Evolutionary conservation across 352 stramenopile species (phyloP).

Genomic region (Phytopythium helicoides): DNA sequence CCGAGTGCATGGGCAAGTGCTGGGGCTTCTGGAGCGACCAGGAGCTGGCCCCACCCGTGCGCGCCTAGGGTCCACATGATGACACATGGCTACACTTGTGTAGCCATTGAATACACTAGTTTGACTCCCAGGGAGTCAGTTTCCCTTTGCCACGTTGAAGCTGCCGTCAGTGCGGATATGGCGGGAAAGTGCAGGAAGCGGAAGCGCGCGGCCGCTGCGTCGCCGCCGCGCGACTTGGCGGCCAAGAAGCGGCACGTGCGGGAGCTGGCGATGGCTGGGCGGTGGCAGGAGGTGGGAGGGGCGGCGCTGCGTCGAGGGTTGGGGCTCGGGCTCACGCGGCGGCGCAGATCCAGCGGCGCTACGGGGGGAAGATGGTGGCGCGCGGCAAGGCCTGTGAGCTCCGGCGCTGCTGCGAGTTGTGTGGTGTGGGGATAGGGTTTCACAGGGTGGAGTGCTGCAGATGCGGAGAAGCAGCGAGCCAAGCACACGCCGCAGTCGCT

Average conservation of each 20-base stretch:
- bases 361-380: conserved; percentile 67
- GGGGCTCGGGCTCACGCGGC: background rate
- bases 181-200: conserved; percentile 21
- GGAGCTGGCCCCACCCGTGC: conserved; percentile 12
- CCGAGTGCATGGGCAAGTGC: conserved; percentile 60
- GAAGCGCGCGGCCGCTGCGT: conserved; percentile 2
- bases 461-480: conserved; percentile 43
- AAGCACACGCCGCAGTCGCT: conserved; percentile 62
- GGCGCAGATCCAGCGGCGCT: conserved; percentile 53
- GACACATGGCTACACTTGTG: conserved; percentile 2
- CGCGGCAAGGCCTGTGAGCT: conserved; percentile 63
- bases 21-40: conserved; percentile 78
- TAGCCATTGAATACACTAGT: background rate
- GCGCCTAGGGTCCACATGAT: background rate
- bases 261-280: conserved; percentile 45
- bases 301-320: background rate
- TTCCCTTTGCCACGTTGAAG: conserved; percentile 6
- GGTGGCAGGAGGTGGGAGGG: conserved; percentile 59
- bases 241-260: conserved; percentile 79
- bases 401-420: background rate
- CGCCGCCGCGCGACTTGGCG: conserved; percentile 24
- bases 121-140: conserved; percentile 10
- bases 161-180: conserved; percentile 1
- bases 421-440: too few relatives aligned
- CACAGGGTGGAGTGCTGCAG: too few relatives aligned